These are phyloP conservation scores for Cucurbita argyrosperma DNA, from an alignment of 306 rosid species.

Conservation along the genomic window DNA sequence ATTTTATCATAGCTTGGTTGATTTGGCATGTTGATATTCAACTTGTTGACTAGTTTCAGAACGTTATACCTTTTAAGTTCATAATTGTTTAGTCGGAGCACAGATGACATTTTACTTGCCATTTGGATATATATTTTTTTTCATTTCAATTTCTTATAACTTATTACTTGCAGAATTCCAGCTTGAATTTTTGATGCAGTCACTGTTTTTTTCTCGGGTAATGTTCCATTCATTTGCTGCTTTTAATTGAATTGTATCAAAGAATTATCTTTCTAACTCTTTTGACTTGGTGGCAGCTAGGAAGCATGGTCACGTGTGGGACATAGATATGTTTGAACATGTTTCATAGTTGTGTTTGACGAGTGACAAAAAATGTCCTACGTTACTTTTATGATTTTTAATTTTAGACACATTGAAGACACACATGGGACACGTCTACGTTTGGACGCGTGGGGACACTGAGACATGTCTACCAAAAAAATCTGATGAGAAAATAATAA, in stretches of 20 bases:
- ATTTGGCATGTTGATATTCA: neutral
- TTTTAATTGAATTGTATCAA: neutral
- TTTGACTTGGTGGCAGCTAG: neutral
- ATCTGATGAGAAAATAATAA: neutral
- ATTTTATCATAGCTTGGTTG: neutral
- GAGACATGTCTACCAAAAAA: neutral
- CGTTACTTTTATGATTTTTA: neutral
- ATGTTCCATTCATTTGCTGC: neutral
- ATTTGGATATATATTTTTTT: neutral
- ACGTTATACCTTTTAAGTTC: neutral
- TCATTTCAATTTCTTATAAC: slow-evolving; percentile 13
- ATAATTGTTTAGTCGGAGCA: neutral
- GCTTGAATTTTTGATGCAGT: slow-evolving; percentile 89
- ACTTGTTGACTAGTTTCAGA: neutral
- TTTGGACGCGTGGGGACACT: neutral
- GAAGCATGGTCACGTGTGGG: neutral
- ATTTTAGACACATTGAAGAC: neutral
- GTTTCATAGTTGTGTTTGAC: neutral
- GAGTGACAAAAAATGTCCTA: neutral
- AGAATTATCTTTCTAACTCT: neutral
- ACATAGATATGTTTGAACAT: neutral
- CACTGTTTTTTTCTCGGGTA: slow-evolving; percentile 90
- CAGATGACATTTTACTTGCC: neutral
- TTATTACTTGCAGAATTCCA: slow-evolving; percentile 59
- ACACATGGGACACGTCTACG: neutral